Evolutionary conservation across 2,329 filamentous ascomycete genomes (phyloP), one percentile per base, ranked within the genome.

Genomic region (Thielaviopsis euricoi): DNA sequence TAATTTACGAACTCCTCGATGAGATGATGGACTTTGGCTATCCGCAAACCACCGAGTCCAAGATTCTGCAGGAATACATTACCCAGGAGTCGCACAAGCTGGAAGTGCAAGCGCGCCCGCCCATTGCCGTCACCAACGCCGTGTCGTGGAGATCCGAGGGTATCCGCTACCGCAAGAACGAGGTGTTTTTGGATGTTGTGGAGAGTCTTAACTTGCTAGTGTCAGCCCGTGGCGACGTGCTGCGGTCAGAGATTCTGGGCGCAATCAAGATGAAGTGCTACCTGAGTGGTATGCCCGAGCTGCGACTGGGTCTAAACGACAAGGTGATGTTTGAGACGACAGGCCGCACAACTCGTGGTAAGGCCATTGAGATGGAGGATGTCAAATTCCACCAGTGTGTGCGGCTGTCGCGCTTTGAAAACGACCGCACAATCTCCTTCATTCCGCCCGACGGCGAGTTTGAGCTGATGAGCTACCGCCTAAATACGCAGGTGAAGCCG

Each of bases 11-110:
- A 73, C 74, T 98, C 61, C 81, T 98, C 62, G 93, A 98, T 69
- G 93, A 98, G 76, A 98, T 98, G 93, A 98, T 98, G 93, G 93
- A 98, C 73, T 98, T 98, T 76, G 93, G 93, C 62, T 96, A 98
- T 71, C 93, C 93, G 6, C 93, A 98, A 71, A 98, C 93, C 10
- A 98, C 93, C 64, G 93, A 98, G 72, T 88, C 83, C 70, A 98
- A 98, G 80, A 98, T 98, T 70, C 76, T 98, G 61, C 93, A 98
- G 72, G 93, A 98, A 76, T 95, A 95, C 75, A 98, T 98, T 70
- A 98, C 93, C 48, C 93, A 98, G 72, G 93, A 98, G 73, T 96
- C 90, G 57, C 93, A 98, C 76, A 97, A 97, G 74, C 82, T 98
- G 61, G 93, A 98, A 71, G 85, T 97, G 60, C 91, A 96, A 73